Evolutionary conservation across 192 early-diverging fungal genomes (phyloP), one percentile per base, ranked within the genome.

Genomic region (Coemansia furcata): DNA sequence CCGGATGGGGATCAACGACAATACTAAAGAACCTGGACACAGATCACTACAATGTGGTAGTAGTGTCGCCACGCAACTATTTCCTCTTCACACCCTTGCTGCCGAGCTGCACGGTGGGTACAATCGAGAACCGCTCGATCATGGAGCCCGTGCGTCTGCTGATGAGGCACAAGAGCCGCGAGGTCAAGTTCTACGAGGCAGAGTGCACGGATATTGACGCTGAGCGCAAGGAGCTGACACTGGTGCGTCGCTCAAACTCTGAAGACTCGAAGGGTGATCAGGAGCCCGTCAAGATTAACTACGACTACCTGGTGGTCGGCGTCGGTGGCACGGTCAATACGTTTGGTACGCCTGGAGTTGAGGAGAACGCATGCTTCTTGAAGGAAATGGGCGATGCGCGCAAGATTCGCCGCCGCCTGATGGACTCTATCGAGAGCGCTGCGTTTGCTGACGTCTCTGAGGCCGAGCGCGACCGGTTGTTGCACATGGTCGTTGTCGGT

Each of bases 201-300:
- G 92, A 89, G 65, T 95, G 93, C 86, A 94, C 86, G 6, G 85
- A 91, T n/a, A 93, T 98, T 66, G 92, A 98, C 60, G 88, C 88
- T 7, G 87, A 86, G 23, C 85, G 84, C 46, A 93, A 95, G 83
- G 83, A 81, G n/a, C 85, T 98, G 60, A 88, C 85, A 19, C 85
- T 98, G 62, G 80, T 87, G 78, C 92, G 91, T 84, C 74, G 62
- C 67, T 49, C 46, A 40, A 84, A 88, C 61, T 87, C 89, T 30
- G 91, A 94, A 46, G 74, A 60, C 39, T 83, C 68, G 23, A 39
- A 60, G 57, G 58, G 58, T 4, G 30, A 40, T 63, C 63, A 62
- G 29, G 60, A 60, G 21, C 50, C 52, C 3, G 65, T 67, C 19
- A 69, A 60, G 43, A 60, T 96, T 46, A 69, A 77, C 21, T 96